These are phyloP conservation scores for Chlamydomonas schloesseri DNA, from an alignment of 139 green algal genomes.

Conservation along the genomic window DNA sequence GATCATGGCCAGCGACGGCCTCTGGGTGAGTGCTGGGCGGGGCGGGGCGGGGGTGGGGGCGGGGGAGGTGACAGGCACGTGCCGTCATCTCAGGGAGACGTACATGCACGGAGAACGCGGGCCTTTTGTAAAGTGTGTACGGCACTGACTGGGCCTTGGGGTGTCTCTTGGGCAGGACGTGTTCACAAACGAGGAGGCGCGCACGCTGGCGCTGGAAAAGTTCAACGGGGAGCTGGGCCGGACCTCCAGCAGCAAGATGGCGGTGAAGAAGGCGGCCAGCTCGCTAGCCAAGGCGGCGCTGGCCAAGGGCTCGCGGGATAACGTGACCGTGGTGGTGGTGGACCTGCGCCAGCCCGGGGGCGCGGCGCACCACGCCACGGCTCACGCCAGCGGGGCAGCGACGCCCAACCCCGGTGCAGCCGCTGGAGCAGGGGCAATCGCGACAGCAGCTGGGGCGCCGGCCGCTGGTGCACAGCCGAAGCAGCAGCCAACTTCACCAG, in stretches of 20 bases:
- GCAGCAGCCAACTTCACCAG: neutral
- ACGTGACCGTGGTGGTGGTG: slow-evolving; percentile 72
- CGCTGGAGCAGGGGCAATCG: neutral
- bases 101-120: too few species aligned
- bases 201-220: slow-evolving; percentile 44
- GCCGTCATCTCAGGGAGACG: too few species aligned
- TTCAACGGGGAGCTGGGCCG: slow-evolving; percentile 35
- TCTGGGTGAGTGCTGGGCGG: slow-evolving; percentile 53
- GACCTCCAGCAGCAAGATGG: slow-evolving; percentile 32
- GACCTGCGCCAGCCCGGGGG: slow-evolving; percentile 48
- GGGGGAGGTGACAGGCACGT: too few species aligned
- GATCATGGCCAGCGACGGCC: slow-evolving; percentile 71
- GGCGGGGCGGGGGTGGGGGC: neutral
- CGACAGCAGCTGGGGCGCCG: neutral
- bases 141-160: too few species aligned
- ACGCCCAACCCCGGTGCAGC: neutral
- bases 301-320: slow-evolving; percentile 68
- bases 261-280: slow-evolving; percentile 64
- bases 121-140: too few species aligned
- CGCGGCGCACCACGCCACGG: neutral
- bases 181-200: slow-evolving; percentile 73
- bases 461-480: neutral
- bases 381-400: neutral
- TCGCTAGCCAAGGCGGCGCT: slow-evolving; percentile 77
- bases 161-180: slow-evolving; percentile 54